Conservation (phyloP, 192 early-diverging fungal species). For the Entophlyctis luteolus region DNA sequence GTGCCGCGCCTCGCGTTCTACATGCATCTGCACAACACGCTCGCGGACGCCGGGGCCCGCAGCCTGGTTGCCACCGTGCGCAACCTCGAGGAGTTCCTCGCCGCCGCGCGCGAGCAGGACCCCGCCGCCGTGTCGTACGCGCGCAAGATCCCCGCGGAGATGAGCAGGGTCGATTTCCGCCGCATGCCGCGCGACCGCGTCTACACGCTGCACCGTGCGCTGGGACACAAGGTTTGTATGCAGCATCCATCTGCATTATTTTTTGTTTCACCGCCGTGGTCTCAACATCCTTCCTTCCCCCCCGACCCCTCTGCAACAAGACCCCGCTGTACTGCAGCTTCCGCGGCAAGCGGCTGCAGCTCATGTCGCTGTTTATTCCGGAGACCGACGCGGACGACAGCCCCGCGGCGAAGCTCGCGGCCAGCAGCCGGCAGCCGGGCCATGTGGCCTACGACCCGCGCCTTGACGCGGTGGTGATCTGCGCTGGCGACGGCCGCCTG, state of each 20-base stretch:
- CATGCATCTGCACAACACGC: conserved; percentile 28
- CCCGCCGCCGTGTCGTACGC: conserved; percentile 60
- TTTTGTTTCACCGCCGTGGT: neutral
- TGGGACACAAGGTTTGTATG: conserved; percentile 63
- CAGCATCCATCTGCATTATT: neutral
- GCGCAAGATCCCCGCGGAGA: conserved; percentile 59
- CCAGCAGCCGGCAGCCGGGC: too few species aligned
- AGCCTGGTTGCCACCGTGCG: conserved; percentile 58
- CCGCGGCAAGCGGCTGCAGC: conserved; percentile 22
- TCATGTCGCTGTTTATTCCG: conserved; percentile 8
- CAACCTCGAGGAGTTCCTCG: conserved; percentile 55
- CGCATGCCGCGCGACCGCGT: conserved; percentile 58
- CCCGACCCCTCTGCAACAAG: too few species aligned
- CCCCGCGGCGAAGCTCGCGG: too few species aligned
- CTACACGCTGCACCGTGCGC: conserved; percentile 65
- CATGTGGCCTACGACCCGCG: too few species aligned
- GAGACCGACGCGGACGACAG: neutral
- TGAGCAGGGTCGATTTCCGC: conserved; percentile 58
- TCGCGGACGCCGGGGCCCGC: conserved; percentile 57
- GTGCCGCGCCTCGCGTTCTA: conserved; percentile 11
- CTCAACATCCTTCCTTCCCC: too few species aligned
- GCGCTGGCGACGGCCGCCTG: too few species aligned
- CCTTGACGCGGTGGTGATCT: too few species aligned
- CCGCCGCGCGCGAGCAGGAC: conserved; percentile 61
- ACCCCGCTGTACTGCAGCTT: conserved; percentile 13